phyloP scores from a whole-genome alignment of 2,329 filamentous ascomycete genomes.

The Curvularia hawaiiensis region DNA sequence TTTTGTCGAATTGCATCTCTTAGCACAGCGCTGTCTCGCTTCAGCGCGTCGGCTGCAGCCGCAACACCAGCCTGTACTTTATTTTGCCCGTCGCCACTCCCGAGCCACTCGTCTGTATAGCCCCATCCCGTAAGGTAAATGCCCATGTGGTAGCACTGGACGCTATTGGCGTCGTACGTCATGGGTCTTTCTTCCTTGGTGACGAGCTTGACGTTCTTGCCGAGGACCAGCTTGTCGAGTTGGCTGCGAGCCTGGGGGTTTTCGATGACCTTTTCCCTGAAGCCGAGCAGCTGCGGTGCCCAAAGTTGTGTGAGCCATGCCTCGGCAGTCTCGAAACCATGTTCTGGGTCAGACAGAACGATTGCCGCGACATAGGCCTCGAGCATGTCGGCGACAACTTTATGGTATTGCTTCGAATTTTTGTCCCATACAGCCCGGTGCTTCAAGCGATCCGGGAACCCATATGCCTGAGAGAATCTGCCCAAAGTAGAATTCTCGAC shows the following conservation, averaged over 20 bases:
- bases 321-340: conserved; percentile 66
- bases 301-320: conserved; percentile 79
- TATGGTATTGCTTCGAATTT: conserved; percentile 54
- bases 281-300: conserved; percentile 52
- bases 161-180: conserved; percentile 55
- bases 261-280: conserved; percentile 41
- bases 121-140: conserved; percentile 73
- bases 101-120: conserved; percentile 65
- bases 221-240: conserved; percentile 44
- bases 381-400: conserved; percentile 85
- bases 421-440: conserved; percentile 50
- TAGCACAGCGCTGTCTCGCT: conserved; percentile 44
- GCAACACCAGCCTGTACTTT: conserved; percentile 73
- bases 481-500: conserved; percentile 81
- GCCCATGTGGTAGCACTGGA: conserved; percentile 66
- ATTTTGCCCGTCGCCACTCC: conserved; percentile 65
- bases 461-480: conserved; percentile 71
- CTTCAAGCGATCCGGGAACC: conserved; percentile 67
- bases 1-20: conserved; percentile 29
- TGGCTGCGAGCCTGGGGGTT: conserved; percentile 48
- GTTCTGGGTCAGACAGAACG: conserved; percentile 67
- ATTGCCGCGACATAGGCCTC: conserved; percentile 87
- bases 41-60: conserved; percentile 68
- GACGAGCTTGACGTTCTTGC: conserved; percentile 43
- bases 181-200: conserved; percentile 59